Evolutionary conservation across 192 early-diverging fungal genomes (phyloP).

Genomic region (Martensiomyces pterosporus): DNA sequence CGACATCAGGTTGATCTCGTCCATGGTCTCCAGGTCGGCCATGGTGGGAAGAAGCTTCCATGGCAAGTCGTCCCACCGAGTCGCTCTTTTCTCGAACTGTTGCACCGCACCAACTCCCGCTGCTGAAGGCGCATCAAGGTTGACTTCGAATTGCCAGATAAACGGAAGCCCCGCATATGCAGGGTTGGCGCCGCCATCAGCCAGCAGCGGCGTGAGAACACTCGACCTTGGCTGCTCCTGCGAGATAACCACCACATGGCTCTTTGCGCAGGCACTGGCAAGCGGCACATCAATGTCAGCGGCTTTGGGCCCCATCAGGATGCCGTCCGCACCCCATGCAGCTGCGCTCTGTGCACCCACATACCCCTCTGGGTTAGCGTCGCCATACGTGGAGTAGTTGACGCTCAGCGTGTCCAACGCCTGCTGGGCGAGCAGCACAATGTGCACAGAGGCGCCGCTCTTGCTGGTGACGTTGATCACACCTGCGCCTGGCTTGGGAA

Average conservation of each 20-base stretch:
- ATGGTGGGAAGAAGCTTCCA: constrained; percentile 51
- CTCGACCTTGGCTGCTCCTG: constrained; percentile 9
- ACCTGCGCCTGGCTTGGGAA: constrained; percentile 32
- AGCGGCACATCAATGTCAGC: constrained; percentile 9
- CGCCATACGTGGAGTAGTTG: constrained; percentile 13
- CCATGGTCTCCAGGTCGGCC: constrained; percentile 49
- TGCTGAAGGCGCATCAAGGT: too few species aligned
- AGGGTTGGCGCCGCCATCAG: neutral
- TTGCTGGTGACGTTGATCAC: constrained; percentile 9
- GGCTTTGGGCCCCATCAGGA: constrained; percentile 3
- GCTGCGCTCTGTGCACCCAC: constrained; percentile 4
- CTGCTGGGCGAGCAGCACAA: constrained; percentile 22
- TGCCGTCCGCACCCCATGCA: constrained; percentile 40
- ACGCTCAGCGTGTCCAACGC: constrained; percentile 36
- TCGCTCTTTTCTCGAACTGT: constrained; percentile 35
- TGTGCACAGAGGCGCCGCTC: constrained; percentile 10
- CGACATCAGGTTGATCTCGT: constrained; percentile 47
- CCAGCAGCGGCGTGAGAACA: neutral
- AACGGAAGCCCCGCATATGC: constrained; percentile 11
- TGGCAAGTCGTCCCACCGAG: constrained; percentile 36
- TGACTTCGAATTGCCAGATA: constrained; percentile 17
- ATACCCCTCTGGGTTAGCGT: neutral
- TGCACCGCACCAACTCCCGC: constrained; percentile 9
- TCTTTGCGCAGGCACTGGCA: neutral
- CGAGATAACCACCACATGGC: constrained; percentile 15